phyloP scores from a whole-genome alignment of 192 early-diverging fungal genomes.

The Coemansia sp. region DNA sequence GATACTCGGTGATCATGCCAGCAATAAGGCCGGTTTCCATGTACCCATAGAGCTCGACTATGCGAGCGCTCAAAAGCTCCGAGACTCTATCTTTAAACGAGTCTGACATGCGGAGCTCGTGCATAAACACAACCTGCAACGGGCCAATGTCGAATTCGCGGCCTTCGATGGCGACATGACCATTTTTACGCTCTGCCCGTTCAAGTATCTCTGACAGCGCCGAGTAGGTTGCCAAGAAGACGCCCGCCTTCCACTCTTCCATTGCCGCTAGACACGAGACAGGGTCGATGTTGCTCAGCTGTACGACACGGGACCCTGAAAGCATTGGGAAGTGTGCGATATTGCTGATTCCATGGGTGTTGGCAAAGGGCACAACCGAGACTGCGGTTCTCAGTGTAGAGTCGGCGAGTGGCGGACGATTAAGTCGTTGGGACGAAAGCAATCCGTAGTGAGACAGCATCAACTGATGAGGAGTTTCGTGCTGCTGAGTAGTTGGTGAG shows the following conservation, averaged over 20 bases:
- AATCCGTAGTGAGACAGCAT: conserved; percentile 46
- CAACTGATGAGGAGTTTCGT: conserved; percentile 17
- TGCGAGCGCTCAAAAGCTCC: conserved; percentile 26
- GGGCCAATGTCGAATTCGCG: conserved; percentile 21
- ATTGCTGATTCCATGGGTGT: conserved; percentile 36
- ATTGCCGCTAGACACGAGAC: conserved; percentile 30
- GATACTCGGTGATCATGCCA: conserved; percentile 45
- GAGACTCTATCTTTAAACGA: conserved; percentile 20
- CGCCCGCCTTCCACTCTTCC: conserved; percentile 26
- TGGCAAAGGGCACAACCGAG: conserved; percentile 39
- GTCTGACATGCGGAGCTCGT: conserved; percentile 26
- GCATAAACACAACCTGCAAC: conserved; percentile 32
- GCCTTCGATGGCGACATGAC: conserved; percentile 8
- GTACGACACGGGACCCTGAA: conserved; percentile 41
- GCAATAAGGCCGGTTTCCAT: conserved; percentile 45
- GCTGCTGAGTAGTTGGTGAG: conserved; percentile 8
- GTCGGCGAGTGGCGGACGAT: conserved; percentile 8
- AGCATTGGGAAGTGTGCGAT: conserved; percentile 48
- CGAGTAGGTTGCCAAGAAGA: conserved; percentile 27
- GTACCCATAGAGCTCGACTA: conserved; percentile 50
- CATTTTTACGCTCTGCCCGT: conserved; percentile 12
- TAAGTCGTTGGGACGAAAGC: conserved; percentile 27
- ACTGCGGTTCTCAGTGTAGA: conserved; percentile 26
- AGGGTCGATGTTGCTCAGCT: conserved; percentile 22
- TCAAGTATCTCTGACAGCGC: conserved; percentile 19